Conservation (phyloP, 2,329 filamentous ascomycete species). For the Fusarium heterosporum region DNA sequence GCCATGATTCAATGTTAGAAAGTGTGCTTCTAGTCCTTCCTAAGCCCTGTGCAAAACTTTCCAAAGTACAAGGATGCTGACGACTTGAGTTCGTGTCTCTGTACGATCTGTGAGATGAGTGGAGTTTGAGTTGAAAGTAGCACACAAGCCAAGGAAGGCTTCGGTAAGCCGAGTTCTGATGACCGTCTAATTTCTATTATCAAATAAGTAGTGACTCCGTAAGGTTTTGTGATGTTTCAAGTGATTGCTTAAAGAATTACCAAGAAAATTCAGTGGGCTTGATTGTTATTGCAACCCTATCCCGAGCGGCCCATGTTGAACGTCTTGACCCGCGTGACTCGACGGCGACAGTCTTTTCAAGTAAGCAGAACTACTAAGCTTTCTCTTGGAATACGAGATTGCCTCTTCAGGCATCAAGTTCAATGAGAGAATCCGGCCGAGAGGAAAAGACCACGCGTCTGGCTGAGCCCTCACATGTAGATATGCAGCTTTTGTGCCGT, state of each 20-base stretch:
- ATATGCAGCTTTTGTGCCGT: conserved; percentile 21
- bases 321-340: background rate
- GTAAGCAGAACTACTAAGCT: conserved; percentile 7
- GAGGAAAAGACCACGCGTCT: conserved; percentile 17
- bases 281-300: background rate
- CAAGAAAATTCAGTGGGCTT: background rate
- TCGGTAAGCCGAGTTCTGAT: conserved; percentile 7
- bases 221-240: background rate
- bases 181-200: background rate
- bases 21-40: background rate
- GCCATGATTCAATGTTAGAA: background rate
- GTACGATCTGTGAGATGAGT: background rate
- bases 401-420: conserved; percentile 3
- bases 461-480: background rate
- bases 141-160: background rate
- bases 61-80: conserved; percentile 1
- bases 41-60: background rate
- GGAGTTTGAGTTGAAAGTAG: conserved; percentile 18
- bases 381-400: conserved; percentile 8
- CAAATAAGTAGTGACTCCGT: background rate
- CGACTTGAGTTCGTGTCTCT: background rate
- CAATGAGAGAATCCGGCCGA: background rate
- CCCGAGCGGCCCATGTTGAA: background rate
- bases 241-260: conserved; percentile 1
- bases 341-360: background rate